Evolutionary conservation across 345 rosid species (phyloP).

Genomic region (Eucalyptus marginata): DNA sequence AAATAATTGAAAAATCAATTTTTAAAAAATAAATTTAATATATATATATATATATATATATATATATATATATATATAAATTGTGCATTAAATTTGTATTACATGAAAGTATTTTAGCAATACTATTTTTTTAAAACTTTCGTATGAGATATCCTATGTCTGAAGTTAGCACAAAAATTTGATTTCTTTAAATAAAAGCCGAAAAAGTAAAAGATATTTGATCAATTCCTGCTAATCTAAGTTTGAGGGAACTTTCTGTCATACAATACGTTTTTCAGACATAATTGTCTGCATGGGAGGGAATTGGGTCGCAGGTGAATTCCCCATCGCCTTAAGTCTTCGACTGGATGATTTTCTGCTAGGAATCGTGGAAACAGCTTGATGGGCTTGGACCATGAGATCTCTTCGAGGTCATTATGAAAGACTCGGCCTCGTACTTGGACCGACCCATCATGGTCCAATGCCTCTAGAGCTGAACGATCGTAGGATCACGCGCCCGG

Average conservation of each 20-base stretch:
- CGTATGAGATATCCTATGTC: fast-evolving
- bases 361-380: not conserved
- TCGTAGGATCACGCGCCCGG: not conserved
- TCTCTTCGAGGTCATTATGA: not conserved
- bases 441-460: not conserved
- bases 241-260: not conserved
- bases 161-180: fast-evolving
- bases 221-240: too few species aligned
- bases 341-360: not conserved
- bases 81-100: too few species aligned
- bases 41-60: too few species aligned
- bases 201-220: not conserved
- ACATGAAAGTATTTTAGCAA: too few species aligned
- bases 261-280: not conserved
- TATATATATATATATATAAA: too few species aligned
- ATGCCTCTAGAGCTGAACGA: not conserved
- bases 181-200: not conserved
- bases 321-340: not conserved
- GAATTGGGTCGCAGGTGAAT: not conserved
- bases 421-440: not conserved
- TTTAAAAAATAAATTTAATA: too few species aligned
- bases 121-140: too few species aligned
- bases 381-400: not conserved
- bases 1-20: too few species aligned
- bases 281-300: not conserved